phyloP scores from a whole-genome alignment of 2,329 filamentous ascomycete genomes.

The Nothomitra cinnamomea region DNA sequence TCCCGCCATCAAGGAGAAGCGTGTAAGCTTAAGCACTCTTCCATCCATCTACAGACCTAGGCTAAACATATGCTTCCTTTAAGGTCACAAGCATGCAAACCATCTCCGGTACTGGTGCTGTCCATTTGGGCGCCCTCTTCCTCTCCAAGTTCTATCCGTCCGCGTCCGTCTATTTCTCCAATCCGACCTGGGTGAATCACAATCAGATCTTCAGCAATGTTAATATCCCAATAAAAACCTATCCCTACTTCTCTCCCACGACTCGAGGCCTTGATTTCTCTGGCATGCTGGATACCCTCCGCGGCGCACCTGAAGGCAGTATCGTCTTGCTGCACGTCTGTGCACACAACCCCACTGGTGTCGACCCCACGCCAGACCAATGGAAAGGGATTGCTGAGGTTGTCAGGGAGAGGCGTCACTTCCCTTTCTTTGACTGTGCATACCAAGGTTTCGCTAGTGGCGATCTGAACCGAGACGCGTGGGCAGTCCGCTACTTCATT shows the following conservation, averaged over 20 bases:
- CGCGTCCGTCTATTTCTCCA: slow-evolving; percentile 74
- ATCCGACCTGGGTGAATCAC: slow-evolving; percentile 97
- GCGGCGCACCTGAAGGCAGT: slow-evolving; percentile 56
- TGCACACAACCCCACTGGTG: slow-evolving; percentile 94
- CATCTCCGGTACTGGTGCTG: slow-evolving; percentile 90
- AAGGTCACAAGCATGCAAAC: slow-evolving; percentile 67
- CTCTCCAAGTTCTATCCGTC: slow-evolving; percentile 75
- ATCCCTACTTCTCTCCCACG: slow-evolving; percentile 84
- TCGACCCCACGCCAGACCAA: slow-evolving; percentile 84
- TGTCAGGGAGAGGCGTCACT: slow-evolving; percentile 63
- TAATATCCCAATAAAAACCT: slow-evolving; percentile 55
- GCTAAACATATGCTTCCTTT: not conserved
- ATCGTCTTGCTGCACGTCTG: slow-evolving; percentile 89
- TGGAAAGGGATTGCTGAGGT: slow-evolving; percentile 79
- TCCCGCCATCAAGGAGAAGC: slow-evolving; percentile 68
- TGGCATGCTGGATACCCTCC: slow-evolving; percentile 61
- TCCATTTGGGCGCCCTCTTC: slow-evolving; percentile 88
- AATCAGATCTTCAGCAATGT: slow-evolving; percentile 96
- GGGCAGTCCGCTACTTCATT: slow-evolving; percentile 87
- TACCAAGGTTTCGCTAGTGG: slow-evolving; percentile 98
- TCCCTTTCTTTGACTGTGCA: slow-evolving; percentile 96
- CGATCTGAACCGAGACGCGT: slow-evolving; percentile 67
- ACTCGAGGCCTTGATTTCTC: slow-evolving; percentile 86
- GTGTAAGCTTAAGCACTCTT: slow-evolving; percentile 29
- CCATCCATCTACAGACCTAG: not conserved